phyloP scores from a whole-genome alignment of 2,329 filamentous ascomycete species.

The Colletotrichum godetiae region DNA sequence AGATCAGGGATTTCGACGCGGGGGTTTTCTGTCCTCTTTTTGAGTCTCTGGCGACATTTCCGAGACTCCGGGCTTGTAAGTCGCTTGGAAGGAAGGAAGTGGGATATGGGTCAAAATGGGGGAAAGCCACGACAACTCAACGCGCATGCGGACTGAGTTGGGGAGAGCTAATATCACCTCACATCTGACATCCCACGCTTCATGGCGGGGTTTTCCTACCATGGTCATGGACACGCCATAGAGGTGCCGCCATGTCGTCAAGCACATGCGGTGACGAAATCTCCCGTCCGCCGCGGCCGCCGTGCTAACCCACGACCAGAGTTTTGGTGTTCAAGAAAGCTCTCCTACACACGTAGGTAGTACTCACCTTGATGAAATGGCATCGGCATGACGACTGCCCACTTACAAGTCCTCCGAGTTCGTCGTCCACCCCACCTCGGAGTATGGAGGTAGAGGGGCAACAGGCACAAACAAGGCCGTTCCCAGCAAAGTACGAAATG shows the following conservation, averaged over 20 bases:
- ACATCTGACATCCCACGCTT: too few species aligned
- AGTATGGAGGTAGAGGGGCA: background rate
- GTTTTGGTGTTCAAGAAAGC: background rate
- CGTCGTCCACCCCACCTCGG: background rate
- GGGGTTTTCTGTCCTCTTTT: too few species aligned
- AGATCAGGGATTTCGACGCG: too few species aligned
- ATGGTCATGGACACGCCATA: background rate
- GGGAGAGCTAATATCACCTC: too few species aligned
- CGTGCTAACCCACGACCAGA: background rate
- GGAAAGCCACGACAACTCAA: too few species aligned
- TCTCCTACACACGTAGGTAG: background rate
- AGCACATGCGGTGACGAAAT: background rate
- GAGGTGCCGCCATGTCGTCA: background rate
- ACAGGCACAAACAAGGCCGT: background rate
- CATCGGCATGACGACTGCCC: background rate
- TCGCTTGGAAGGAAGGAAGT: too few species aligned
- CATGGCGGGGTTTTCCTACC: background rate
- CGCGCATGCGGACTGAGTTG: too few species aligned
- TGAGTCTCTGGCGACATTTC: too few species aligned
- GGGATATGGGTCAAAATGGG: too few species aligned
- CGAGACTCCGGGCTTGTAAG: too few species aligned
- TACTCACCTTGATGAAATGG: background rate
- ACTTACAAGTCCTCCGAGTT: background rate
- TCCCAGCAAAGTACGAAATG: conserved; percentile 20
- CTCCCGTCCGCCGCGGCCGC: too few species aligned